These are phyloP conservation scores for Hanseniaspora meyeri DNA, from an alignment of 805 yeast genomes.

Conservation along the genomic window DNA sequence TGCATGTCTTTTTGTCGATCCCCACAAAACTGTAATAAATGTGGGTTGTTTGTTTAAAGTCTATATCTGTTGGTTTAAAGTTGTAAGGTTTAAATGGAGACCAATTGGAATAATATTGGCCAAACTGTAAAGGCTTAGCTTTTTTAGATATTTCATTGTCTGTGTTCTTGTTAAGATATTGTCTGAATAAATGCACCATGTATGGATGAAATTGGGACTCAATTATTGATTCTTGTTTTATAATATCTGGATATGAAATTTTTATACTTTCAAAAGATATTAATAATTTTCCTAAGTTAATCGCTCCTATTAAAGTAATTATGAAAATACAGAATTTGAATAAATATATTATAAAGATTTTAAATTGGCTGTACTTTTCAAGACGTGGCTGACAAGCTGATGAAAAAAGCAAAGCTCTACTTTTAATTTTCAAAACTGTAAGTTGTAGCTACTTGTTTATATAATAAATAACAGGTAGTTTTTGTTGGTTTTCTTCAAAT, in stretches of 20 bases:
- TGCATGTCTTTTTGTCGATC: conserved; percentile 44
- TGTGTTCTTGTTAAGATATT: not conserved
- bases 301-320: too few species aligned
- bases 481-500: too few species aligned
- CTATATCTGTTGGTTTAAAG: conserved; percentile 52
- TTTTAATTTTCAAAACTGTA: too few species aligned
- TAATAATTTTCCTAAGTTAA: not conserved
- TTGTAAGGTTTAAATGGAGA: conserved; percentile 48
- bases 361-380: not conserved
- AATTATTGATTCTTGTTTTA: not conserved
- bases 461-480: too few species aligned
- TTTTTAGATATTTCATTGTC: not conserved
- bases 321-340: too few species aligned
- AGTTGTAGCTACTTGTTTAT: not conserved
- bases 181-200: not conserved
- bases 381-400: not conserved
- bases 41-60: conserved; percentile 46
- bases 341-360: not conserved
- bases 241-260: not conserved
- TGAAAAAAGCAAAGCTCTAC: not conserved
- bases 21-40: conserved; percentile 67
- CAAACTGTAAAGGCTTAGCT: conserved; percentile 16
- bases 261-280: not conserved
- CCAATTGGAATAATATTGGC: conserved; percentile 50
- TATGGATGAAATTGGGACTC: not conserved